A percentile compares a stretch with the other conserved stretches of the same genome.
These are phyloP conservation scores for Crataegus laevigata DNA, from an alignment of 306 rosid species.

Conservation along the genomic window DNA sequence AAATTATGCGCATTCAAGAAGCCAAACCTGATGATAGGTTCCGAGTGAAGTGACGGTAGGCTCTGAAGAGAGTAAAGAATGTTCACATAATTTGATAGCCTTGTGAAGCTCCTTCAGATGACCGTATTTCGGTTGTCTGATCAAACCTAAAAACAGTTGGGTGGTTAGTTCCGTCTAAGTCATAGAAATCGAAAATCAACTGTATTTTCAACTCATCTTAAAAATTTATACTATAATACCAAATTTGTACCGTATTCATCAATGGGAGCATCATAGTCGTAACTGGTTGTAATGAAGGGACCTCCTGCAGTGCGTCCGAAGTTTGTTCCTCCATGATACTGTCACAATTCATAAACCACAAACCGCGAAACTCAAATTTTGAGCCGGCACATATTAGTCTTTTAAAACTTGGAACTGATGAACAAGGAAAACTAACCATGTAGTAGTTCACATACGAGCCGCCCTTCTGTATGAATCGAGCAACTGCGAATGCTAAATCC, in stretches of 20 bases:
- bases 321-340: conserved; percentile 99
- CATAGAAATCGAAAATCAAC: background rate
- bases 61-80: conserved; percentile 79
- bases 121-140: conserved; percentile 80
- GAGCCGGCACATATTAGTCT: background rate
- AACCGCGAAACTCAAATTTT: conserved; percentile 4
- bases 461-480: conserved; percentile 85
- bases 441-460: conserved; percentile 82
- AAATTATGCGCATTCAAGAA: conserved; percentile 6
- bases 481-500: conserved; percentile 89
- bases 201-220: background rate
- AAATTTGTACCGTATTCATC: conserved; percentile 74
- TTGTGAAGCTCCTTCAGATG: conserved; percentile 81
- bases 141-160: conserved; percentile 47
- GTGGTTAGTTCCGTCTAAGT: conserved; percentile 9
- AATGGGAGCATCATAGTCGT: conserved; percentile 93
- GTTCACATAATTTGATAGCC: conserved; percentile 75
- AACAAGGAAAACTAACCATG: conserved; percentile 64
- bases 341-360: conserved; percentile 27
- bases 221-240: background rate
- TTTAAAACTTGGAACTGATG: background rate
- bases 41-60: conserved; percentile 67
- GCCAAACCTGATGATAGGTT: conserved; percentile 67
- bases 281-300: conserved; percentile 87
- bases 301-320: conserved; percentile 98